These are phyloP conservation scores for Harringtonia lauricola DNA, from an alignment of 2,329 filamentous ascomycete genomes.

Conservation along the genomic window DNA sequence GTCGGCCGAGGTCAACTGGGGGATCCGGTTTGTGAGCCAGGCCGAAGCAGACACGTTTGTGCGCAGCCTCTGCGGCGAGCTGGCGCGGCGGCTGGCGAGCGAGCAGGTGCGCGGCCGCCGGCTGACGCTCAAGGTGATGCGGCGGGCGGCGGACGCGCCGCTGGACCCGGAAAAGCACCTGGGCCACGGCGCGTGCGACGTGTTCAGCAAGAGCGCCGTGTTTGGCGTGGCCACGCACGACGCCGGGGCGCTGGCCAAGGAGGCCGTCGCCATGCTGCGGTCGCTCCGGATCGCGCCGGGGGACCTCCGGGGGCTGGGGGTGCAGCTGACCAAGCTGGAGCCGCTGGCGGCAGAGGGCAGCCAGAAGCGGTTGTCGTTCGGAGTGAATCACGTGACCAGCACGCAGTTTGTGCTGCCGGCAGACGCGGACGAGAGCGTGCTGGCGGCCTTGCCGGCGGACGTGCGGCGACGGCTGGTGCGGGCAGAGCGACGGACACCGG, in stretches of 20 bases:
- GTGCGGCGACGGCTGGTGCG: slow-evolving; percentile 64
- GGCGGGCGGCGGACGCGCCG: slow-evolving; percentile 73
- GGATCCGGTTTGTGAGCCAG: slow-evolving; percentile 86
- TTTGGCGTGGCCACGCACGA: slow-evolving; percentile 80
- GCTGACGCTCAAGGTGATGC: slow-evolving; percentile 91
- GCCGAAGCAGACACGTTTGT: slow-evolving; percentile 92
- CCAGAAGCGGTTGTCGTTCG: slow-evolving; percentile 70
- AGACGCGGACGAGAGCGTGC: slow-evolving; percentile 69
- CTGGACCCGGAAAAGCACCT: slow-evolving; percentile 87
- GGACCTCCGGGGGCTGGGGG: slow-evolving; percentile 82
- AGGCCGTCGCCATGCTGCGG: slow-evolving; percentile 74
- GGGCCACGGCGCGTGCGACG: slow-evolving; percentile 90
- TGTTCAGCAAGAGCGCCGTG: slow-evolving; percentile 75
- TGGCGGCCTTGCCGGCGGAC: slow-evolving; percentile 74
- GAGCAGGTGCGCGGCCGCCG: slow-evolving; percentile 81
- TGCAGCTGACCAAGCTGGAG: slow-evolving; percentile 90
- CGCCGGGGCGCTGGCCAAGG: slow-evolving; percentile 59
- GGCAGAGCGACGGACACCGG: slow-evolving; percentile 5
- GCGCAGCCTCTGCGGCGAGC: slow-evolving; percentile 69
- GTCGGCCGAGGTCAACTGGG: slow-evolving; percentile 96
- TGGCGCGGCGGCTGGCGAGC: slow-evolving; percentile 69
- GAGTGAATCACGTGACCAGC: no score
- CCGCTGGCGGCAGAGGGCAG: slow-evolving; percentile 58
- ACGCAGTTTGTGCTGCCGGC: slow-evolving; percentile 88
- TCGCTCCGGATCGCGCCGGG: slow-evolving; percentile 78